Evolutionary conservation across 192 early-diverging fungal species (phyloP), one percentile per base, ranked within the genome.

Genomic region (Linnemannia hyalina): DNA sequence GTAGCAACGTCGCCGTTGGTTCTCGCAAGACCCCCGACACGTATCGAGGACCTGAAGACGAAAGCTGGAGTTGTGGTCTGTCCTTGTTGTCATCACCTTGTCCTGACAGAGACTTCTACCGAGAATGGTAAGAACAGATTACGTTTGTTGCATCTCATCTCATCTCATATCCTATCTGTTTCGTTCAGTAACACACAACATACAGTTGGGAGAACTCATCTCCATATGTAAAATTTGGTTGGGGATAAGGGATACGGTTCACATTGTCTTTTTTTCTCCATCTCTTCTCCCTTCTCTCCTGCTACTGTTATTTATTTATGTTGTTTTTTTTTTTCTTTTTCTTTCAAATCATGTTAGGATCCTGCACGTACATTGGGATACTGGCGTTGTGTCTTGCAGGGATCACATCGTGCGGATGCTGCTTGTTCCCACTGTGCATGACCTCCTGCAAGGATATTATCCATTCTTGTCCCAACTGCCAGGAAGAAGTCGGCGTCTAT

Each of bases 391-490:
- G 80, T 20, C 22, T 86, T 26, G 83, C 79, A 18, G 83, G 83
- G 9, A 70, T 86, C 20, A 81, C 84, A 52, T 81, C 84, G 0
- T 86, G 84, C 65, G 84, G 84, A 74, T 86, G 84, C 73, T 86
- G 84, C 47, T 65, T 86, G 42, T 49, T 86, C 36, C 84, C 84
- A 2, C 44, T 86, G 16, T 86, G 78, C 44, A 54, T 86, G 22
- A 86, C 84, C 65, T 86, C 84, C 8, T 80, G 70, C 68, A 86
- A 86, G 65, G 84, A 86, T 32, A 81, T 86, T 11, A 77, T 86
- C 79, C 84, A 86, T 47, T 81, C 84, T 7, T 86, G 84, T 54
- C 84, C 84, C 36, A 78, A 68, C 65, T 86, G 84, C 42, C 84
- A 86, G 35, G 79, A 86, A 29, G 84, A 86, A 42, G 78, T 86